These are phyloP conservation scores for Nadsonia commutata DNA, from an alignment of 1,139 yeast species.

Conservation along the genomic window DNA sequence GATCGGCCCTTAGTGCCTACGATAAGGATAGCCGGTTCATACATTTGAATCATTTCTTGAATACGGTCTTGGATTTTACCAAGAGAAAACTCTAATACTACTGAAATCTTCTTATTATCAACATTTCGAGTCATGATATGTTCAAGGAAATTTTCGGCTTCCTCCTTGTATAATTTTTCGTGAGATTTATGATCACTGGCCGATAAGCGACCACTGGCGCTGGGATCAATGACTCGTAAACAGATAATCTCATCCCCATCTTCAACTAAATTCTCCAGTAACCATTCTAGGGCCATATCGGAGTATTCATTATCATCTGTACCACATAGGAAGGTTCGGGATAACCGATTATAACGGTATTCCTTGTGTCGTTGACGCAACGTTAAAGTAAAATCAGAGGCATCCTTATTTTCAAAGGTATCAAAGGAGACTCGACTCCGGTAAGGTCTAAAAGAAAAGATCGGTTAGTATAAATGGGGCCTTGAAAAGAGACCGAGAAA, in stretches of 20 bases:
- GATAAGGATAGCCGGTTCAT: constrained; percentile 49
- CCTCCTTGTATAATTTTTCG: constrained; percentile 26
- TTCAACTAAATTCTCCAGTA: constrained; percentile 45
- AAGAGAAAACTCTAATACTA: constrained; percentile 45
- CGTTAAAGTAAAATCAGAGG: constrained; percentile 26
- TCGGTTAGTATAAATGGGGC: no score
- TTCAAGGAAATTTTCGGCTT: constrained; percentile 26
- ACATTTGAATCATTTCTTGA: constrained; percentile 39
- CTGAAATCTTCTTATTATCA: constrained; percentile 21
- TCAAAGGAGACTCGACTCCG: constrained; percentile 37
- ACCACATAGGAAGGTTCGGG: constrained; percentile 50
- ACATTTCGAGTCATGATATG: constrained; percentile 25
- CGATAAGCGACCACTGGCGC: constrained; percentile 10
- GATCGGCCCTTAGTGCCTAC: constrained; percentile 42
- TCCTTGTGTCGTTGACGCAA: constrained; percentile 13
- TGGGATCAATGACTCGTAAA: constrained; percentile 40
- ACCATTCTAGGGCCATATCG: constrained; percentile 48
- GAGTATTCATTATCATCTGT: constrained; percentile 45
- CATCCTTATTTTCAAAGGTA: constrained; percentile 31
- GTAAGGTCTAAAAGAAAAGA: not conserved
- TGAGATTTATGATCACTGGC: constrained; percentile 13
- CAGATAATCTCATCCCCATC: constrained; percentile 55
- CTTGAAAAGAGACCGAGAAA: no score
- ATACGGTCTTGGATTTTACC: constrained; percentile 47
- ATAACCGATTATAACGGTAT: constrained; percentile 39